phyloP scores from a whole-genome alignment of 768 basidiomycete species.

The Agrocybe praecox region DNA sequence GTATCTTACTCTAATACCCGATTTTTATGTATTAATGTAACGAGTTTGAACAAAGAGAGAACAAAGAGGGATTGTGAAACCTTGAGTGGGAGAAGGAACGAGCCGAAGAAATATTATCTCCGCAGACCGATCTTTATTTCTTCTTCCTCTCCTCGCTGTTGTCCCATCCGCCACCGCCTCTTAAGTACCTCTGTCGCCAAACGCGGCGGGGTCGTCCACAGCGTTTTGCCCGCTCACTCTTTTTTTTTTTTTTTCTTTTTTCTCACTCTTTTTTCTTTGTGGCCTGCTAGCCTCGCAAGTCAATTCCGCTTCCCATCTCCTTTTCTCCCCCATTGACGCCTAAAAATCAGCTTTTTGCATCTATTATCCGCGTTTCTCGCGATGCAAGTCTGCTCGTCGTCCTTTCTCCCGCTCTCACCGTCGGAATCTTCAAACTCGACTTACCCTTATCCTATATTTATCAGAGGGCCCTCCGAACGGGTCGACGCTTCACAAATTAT shows the following conservation, averaged over 20 bases:
- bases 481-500: constrained; percentile 3
- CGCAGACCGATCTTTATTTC: constrained; percentile 11
- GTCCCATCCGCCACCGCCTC: constrained; percentile 1
- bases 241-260: background rate
- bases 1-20: background rate
- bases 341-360: constrained; percentile 2
- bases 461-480: constrained; percentile 7
- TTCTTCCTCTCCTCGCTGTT: background rate
- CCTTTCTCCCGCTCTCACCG: constrained; percentile 22
- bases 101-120: constrained; percentile 13
- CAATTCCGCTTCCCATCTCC: constrained; percentile 6
- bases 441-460: constrained; percentile 9
- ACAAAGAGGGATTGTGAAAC: background rate
- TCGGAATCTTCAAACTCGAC: constrained; percentile 14
- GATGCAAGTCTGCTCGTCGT: constrained; percentile 17
- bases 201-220: constrained; percentile 6
- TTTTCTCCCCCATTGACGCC: constrained; percentile 5
- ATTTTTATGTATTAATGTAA: background rate
- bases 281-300: constrained; percentile 18
- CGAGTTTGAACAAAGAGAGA: no score
- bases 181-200: background rate
- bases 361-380: constrained; percentile 18
- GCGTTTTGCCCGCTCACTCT: constrained; percentile 4
- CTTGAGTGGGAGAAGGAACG: background rate
- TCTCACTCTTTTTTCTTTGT: background rate